Evolutionary conservation across 2,329 filamentous ascomycete species (phyloP).

Genomic region (Ophiostoma fasciatum): DNA sequence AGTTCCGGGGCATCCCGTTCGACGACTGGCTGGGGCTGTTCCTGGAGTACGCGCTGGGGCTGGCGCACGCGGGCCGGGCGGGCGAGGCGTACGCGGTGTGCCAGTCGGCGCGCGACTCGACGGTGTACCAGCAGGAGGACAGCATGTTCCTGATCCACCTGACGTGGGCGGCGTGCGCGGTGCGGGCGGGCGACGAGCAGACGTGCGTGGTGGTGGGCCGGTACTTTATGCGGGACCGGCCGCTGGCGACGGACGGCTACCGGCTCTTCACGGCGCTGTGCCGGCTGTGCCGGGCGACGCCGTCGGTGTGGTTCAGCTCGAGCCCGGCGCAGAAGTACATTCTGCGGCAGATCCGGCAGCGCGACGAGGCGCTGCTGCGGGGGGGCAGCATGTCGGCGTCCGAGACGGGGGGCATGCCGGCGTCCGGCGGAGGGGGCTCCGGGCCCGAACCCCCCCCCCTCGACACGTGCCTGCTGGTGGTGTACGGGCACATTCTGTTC

Average conservation of each 20-base stretch:
- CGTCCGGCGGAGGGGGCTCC: too few species aligned
- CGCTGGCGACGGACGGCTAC: slow-evolving; percentile 68
- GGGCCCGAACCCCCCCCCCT: slow-evolving; percentile 36
- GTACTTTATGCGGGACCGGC: slow-evolving; percentile 71
- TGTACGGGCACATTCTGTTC: slow-evolving; percentile 84
- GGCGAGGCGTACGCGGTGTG: slow-evolving; percentile 68
- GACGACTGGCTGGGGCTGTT: slow-evolving; percentile 81
- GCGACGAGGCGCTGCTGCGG: slow-evolving; percentile 62
- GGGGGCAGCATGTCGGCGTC: slow-evolving; percentile 79
- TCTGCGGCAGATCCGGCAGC: slow-evolving; percentile 76
- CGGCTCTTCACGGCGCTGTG: slow-evolving; percentile 71
- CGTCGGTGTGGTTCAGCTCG: slow-evolving; percentile 61
- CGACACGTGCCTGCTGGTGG: slow-evolving; percentile 68
- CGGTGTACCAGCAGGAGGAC: slow-evolving; percentile 52
- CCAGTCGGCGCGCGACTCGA: slow-evolving; percentile 63
- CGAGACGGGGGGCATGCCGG: too few species aligned
- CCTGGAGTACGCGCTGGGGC: slow-evolving; percentile 66
- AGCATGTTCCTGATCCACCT: slow-evolving; percentile 61
- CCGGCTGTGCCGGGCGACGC: slow-evolving; percentile 54
- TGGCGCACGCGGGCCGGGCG: slow-evolving; percentile 52
- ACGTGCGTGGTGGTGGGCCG: slow-evolving; percentile 58
- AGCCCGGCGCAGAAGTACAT: slow-evolving; percentile 82
- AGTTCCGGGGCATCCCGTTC: slow-evolving; percentile 61
- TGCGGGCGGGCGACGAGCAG: slow-evolving; percentile 67
- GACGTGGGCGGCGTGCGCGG: slow-evolving; percentile 69